These are phyloP conservation scores for Umbelopsis isabellina DNA, from an alignment of 192 early-diverging fungal species.

Conservation along the genomic window DNA sequence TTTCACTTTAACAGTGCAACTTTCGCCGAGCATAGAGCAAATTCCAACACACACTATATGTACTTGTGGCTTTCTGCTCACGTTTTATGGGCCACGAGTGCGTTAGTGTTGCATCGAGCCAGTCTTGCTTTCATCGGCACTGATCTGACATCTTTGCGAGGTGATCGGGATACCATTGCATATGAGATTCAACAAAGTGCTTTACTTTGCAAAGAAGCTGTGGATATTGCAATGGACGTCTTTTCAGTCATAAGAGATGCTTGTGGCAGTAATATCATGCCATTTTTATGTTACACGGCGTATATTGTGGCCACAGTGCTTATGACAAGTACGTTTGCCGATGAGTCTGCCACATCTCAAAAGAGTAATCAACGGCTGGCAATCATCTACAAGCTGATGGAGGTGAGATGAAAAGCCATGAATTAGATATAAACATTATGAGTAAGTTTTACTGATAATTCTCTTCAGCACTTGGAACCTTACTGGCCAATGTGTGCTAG, in stretches of 20 bases:
- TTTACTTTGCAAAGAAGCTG: conserved; percentile 23
- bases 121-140: conserved; percentile 31
- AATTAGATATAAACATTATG: too few relatives aligned
- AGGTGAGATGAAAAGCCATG: conserved; percentile 10
- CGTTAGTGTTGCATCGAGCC: conserved; percentile 29
- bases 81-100: conserved; percentile 26
- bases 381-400: conserved; percentile 29
- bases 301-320: conserved; percentile 38
- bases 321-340: conserved; percentile 34
- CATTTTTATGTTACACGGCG: conserved; percentile 35
- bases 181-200: neutral
- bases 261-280: conserved; percentile 30
- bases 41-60: conserved; percentile 25
- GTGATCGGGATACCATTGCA: neutral
- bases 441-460: neutral
- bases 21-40: conserved; percentile 19
- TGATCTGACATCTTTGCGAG: conserved; percentile 1
- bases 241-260: conserved; percentile 25
- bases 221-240: conserved; percentile 27
- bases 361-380: conserved; percentile 26
- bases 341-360: conserved; percentile 17
- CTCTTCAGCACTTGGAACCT: conserved; percentile 23
- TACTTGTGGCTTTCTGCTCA: conserved; percentile 32
- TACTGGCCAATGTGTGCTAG: conserved; percentile 38
- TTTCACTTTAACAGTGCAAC: conserved; percentile 13